Conservation (phyloP, 257 asterid genomes). For the Primulina huaijiensis region DNA sequence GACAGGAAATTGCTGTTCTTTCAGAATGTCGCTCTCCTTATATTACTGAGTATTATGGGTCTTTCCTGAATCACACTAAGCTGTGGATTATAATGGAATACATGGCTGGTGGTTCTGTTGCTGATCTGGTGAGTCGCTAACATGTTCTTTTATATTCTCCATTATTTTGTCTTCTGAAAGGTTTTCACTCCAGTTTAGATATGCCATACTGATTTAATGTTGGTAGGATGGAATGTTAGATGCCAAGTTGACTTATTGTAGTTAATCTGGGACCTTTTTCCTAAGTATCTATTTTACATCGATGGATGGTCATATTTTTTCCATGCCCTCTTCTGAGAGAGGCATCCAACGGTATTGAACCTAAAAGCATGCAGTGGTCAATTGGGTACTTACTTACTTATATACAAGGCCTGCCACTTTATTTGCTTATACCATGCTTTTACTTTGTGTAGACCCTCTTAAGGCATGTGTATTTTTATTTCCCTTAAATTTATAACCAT, state of each 20-base stretch:
- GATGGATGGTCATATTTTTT: constrained; percentile 9
- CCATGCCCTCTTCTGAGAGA: not conserved
- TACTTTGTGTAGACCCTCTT: constrained; percentile 6
- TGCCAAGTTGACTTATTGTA: not conserved
- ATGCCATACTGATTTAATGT: constrained; percentile 7
- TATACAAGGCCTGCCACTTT: not conserved
- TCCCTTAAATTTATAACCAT: not conserved
- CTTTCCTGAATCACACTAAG: constrained; percentile 79
- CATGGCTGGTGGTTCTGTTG: constrained; percentile 99
- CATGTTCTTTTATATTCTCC: constrained; percentile 24
- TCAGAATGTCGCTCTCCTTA: constrained; percentile 90
- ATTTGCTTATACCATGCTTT: not conserved
- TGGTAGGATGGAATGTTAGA: constrained; percentile 4
- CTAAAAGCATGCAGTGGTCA: not conserved
- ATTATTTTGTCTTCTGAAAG: constrained; percentile 17
- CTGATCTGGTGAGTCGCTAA: constrained; percentile 73
- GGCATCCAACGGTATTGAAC: constrained; percentile 12
- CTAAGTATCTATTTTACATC: constrained; percentile 11
- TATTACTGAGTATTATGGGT: constrained; percentile 95
- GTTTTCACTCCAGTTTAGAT: constrained; percentile 9
- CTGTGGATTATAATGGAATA: constrained; percentile 98
- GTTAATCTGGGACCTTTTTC: constrained; percentile 8
- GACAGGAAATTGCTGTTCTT: constrained; percentile 95
- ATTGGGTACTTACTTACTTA: constrained; percentile 1
- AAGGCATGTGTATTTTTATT: constrained; percentile 2